Evolutionary conservation across 2,329 filamentous ascomycete genomes (phyloP), one percentile per base, ranked within the genome.

Genomic region (Penicillium expansum): DNA sequence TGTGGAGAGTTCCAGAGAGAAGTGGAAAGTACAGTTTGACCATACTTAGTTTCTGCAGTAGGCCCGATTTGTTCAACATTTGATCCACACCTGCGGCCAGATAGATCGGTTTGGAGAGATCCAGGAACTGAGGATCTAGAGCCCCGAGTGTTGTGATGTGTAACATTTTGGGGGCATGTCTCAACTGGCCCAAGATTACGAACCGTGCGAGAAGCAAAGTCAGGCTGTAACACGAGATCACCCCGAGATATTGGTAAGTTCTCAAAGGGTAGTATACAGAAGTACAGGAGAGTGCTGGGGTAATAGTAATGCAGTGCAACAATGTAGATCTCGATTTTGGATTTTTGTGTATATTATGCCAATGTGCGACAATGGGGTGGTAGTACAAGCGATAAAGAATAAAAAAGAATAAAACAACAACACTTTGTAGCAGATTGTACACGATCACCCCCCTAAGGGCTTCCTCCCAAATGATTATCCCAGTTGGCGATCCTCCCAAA

Each of bases 351-450:
- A 48, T 60, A 66, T 67, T 67, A 65, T 61, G 48, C 57, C 59
- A 57, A 27, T 58, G 45, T 45, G 39, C 29, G 52, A 43, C 50
- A 56, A 16, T 56, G 18, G 18, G 42, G 48, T 66, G 39, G 60
- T 67, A 60, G 61, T 65, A 71, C 63, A 62, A 39, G 42, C 52
- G 43, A 32, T 50, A 44, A 45, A n/a, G n/a, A n/a, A 43, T 5
- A 47, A 48, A 44, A 50, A 37, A 48, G n/a, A 57, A 43, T 48
- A 50, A 45, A 62, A 57, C 67, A 63, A 62, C 47, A 68, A n/a
- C n/a, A n/a, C n/a, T n/a, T n/a, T 59, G 51, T 57, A 59, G 51
- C 58, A 42, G 55, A 67, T 64, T 67, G 63, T 67, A 66, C 64
- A 67, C 56, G 55, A 59, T 60, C 58, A 50, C 55, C 48, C 48